Evolutionary conservation across 2,329 filamentous ascomycete genomes (phyloP), one percentile per base, ranked within the genome.

Genomic region (Fusarium nodosum): DNA sequence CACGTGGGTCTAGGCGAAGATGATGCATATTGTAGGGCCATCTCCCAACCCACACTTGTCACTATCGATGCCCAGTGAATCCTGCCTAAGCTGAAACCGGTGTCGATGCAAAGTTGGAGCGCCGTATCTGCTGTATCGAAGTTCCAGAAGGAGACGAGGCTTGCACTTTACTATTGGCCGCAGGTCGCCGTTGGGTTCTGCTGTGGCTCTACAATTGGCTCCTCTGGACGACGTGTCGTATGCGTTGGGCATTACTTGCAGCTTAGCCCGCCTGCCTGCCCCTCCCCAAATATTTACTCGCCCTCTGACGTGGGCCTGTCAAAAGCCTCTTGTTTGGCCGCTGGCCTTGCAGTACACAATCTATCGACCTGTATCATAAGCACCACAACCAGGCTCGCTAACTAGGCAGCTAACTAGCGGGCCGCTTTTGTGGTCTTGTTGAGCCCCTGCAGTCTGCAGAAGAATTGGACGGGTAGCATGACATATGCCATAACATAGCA

Each of bases 21-120:
- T 20, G 57, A 51, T 69, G 66, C 66, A 69, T 67, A 41, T 39
- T 34, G 69, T 56, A 69, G 51, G 66, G 66, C 66, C 54, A 57
- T 54, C 50, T 67, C 45, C 57, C 56, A 59, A 58, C 57, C 53
- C 50, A 46, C 59, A 60, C 56, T 56, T 69, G 66, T 70, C 66
- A 50, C 59, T 42, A 41, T 70, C 66, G 66, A 48, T 69, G 66
- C 66, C 66, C 66, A 69, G 60, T 66, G 41, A 51, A 64, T 64
- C 22, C 54, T 56, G 61, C 64, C 56, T 52, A 66, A 58, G 44
- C 41, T 67, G 63, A 68, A 68, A 59, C 57, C 52, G 52, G 64
- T 48, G 58, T 64, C 36, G 48, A 64, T 58, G 64, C 58, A 68
- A 39, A 42, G 53, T 50, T 36, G 26, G 26, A 55, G 41, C 50